Conservation (phyloP, 345 rosid species). For the Euclidium syriacum region DNA sequence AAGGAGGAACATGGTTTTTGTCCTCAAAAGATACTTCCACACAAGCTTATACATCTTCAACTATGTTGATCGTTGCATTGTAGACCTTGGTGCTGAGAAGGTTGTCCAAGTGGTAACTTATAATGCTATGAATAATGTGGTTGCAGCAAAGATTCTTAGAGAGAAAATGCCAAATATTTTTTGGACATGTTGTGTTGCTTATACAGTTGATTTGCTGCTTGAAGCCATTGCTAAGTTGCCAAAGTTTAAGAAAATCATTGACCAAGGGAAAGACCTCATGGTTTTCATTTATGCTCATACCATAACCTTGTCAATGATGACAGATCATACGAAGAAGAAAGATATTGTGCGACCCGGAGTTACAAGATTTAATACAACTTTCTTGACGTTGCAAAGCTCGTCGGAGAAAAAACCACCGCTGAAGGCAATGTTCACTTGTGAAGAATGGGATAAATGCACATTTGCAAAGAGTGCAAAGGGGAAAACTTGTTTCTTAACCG, state of each 20-base stretch:
- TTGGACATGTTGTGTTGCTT: background rate
- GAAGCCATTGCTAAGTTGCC: background rate
- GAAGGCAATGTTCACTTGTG: background rate
- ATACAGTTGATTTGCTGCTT: background rate
- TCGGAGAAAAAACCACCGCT: background rate
- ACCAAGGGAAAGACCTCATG: background rate
- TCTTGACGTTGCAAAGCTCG: background rate
- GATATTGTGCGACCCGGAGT: background rate
- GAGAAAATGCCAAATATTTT: background rate
- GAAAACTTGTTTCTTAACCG: background rate
- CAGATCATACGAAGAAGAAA: background rate
- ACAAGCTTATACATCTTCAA: background rate
- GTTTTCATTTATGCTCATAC: background rate
- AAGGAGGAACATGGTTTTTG: background rate
- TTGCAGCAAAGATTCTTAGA: background rate
- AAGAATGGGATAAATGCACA: background rate
- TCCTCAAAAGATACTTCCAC: background rate
- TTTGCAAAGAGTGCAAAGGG: background rate
- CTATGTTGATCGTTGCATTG: background rate
- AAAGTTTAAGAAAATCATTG: background rate
- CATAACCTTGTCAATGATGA: background rate
- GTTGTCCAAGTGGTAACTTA: constrained; percentile 1
- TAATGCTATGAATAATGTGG: background rate
- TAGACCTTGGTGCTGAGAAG: background rate
- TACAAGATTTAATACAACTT: background rate